A percentile compares a stretch with the other conserved stretches of the same genome.
phyloP scores from a whole-genome alignment of 495 filamentous ascomycete genomes.

The Talaromyces wortmannii region DNA sequence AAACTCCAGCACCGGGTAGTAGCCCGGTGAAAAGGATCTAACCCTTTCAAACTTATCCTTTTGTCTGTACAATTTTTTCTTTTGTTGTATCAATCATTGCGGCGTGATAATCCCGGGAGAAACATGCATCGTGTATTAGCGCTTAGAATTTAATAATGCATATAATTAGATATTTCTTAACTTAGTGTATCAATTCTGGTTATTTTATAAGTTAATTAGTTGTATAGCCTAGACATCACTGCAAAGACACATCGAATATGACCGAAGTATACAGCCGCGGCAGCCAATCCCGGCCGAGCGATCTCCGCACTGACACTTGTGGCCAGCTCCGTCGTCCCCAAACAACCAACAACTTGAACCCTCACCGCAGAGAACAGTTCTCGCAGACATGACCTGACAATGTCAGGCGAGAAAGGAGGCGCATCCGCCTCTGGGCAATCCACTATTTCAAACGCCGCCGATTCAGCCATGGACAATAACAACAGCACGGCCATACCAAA shows the following conservation, averaged over 20 bases:
- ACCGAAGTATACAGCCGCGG: neutral
- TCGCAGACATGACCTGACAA: conserved; percentile 24
- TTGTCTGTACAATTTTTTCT: neutral
- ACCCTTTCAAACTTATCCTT: neutral
- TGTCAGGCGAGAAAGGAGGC: conserved; percentile 34
- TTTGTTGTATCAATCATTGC: neutral
- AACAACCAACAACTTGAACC: neutral
- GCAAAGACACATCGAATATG: neutral
- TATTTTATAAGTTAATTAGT: too few species aligned
- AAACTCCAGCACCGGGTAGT: conserved; percentile 2
- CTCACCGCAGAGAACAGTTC: neutral
- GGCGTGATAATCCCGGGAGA: neutral
- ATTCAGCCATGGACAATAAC: neutral
- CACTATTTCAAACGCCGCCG: conserved; percentile 3
- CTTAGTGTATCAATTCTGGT: too few species aligned
- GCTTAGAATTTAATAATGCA: neutral
- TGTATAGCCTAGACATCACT: too few species aligned
- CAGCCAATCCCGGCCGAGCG: neutral
- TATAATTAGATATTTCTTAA: neutral
- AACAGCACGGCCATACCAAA: conserved; percentile 9
- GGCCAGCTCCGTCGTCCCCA: too few species aligned
- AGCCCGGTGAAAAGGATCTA: neutral
- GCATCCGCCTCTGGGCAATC: conserved; percentile 21
- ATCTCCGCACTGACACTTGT: neutral
- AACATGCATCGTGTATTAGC: neutral